phyloP scores from a whole-genome alignment of 208 protist genomes.

The Herpetomonas samuelpessoai region DNA sequence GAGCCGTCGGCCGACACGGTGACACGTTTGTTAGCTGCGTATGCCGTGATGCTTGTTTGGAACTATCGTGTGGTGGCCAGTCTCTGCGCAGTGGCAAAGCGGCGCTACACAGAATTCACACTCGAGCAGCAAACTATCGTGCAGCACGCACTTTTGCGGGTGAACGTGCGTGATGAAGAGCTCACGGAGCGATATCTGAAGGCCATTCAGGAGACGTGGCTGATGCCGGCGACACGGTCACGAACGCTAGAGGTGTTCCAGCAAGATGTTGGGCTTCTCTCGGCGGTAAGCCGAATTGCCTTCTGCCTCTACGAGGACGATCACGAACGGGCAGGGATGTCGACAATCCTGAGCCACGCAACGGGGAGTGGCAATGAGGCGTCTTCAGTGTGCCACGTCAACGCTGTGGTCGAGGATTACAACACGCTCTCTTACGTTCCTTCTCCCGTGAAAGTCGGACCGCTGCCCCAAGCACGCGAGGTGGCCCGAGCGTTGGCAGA shows the following conservation, averaged over 20 bases:
- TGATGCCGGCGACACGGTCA: too few relatives aligned
- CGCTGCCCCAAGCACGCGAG: not conserved
- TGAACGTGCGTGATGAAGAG: not conserved
- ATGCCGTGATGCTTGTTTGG: not conserved
- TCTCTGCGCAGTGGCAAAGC: not conserved
- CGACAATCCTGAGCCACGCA: too few relatives aligned
- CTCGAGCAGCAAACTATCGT: not conserved
- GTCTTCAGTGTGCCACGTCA: too few relatives aligned
- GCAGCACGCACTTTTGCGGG: not conserved
- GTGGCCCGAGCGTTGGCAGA: not conserved
- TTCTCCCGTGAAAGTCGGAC: not conserved
- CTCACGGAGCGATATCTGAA: not conserved
- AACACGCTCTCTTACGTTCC: not conserved
- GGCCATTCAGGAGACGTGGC: not conserved
- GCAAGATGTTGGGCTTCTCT: not conserved
- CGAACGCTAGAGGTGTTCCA: too few relatives aligned
- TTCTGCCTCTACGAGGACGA: not conserved
- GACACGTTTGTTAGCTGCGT: not conserved
- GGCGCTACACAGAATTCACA: not conserved
- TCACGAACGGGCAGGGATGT: not conserved
- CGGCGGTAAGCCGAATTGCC: not conserved
- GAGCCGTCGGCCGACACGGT: not conserved
- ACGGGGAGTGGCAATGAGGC: too few relatives aligned
- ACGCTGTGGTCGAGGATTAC: too few relatives aligned
- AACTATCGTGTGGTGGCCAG: not conserved